Conservation (phyloP, 352 stramenopile genomes). For the Pythium brassicae region DNA sequence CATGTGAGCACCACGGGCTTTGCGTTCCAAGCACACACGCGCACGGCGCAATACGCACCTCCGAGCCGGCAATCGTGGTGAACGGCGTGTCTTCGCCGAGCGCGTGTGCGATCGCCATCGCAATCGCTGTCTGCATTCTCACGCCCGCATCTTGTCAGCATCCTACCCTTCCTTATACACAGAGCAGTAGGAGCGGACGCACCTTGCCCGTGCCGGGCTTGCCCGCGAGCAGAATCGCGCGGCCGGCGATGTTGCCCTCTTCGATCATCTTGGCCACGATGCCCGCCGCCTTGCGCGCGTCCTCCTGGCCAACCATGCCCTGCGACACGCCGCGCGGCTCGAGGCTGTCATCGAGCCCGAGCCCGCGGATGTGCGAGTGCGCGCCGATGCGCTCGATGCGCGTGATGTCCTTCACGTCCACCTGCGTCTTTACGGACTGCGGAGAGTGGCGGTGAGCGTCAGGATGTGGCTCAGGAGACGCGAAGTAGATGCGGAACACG, state of each 20-base stretch:
- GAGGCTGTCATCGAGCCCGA: conserved; percentile 97
- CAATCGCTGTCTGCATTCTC: conserved; percentile 90
- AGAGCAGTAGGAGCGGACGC: neutral
- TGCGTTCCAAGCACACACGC: neutral
- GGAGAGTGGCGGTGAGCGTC: neutral
- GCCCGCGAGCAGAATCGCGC: conserved; percentile 95
- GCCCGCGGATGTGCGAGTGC: conserved; percentile 98
- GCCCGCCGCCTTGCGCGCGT: conserved; percentile 91
- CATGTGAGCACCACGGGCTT: neutral
- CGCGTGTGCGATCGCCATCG: conserved; percentile 97
- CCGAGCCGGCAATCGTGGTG: conserved; percentile 96
- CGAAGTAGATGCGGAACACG: no score
- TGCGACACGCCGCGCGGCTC: conserved; percentile 92
- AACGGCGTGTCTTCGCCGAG: conserved; percentile 98
- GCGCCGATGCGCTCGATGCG: conserved; percentile 98
- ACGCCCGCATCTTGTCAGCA: conserved; percentile 1
- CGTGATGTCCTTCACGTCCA: conserved; percentile 96
- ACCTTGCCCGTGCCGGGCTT: conserved; percentile 95
- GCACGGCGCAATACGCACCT: conserved; percentile 42
- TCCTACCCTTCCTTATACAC: neutral
- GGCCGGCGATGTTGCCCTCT: conserved; percentile 96
- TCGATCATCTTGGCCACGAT: conserved; percentile 99
- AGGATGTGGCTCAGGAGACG: neutral
- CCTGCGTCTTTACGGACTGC: conserved; percentile 75
- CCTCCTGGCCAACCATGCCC: conserved; percentile 96